These are phyloP conservation scores for Schwanniomyces polymorphus DNA, from an alignment of 805 yeast genomes.

Conservation along the genomic window DNA sequence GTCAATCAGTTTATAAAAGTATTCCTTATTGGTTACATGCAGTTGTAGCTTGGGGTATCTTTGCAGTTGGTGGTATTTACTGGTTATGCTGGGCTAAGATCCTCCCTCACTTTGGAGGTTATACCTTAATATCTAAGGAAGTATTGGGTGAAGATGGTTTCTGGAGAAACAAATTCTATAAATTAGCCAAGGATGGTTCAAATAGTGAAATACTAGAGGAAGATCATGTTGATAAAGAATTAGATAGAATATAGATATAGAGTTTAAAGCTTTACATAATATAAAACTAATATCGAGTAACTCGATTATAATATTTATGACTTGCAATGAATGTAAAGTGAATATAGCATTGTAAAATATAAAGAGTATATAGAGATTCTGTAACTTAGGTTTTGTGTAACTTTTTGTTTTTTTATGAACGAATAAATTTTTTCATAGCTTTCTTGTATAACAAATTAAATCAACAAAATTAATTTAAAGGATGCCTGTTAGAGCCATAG, in stretches of 20 bases:
- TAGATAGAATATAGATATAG: not conserved
- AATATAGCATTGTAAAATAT: not conserved
- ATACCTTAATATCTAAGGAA: slow-evolving; percentile 52
- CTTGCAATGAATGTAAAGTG: not conserved
- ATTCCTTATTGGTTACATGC: slow-evolving; percentile 80
- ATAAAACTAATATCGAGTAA: no score
- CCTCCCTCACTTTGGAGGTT: slow-evolving; percentile 56
- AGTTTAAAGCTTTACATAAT: not conserved
- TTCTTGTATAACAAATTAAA: not conserved
- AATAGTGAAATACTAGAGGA: not conserved
- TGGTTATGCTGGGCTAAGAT: slow-evolving; percentile 65
- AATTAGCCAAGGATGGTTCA: slow-evolving; percentile 19
- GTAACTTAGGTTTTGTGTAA: not conserved
- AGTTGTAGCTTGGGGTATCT: slow-evolving; percentile 79
- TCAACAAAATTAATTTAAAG: not conserved
- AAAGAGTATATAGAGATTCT: no score
- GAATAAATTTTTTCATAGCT: not conserved
- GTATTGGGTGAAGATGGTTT: slow-evolving; percentile 66
- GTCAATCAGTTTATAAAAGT: slow-evolving; percentile 64
- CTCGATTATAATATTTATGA: not conserved
- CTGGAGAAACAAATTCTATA: slow-evolving; percentile 63
- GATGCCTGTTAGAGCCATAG: slow-evolving; percentile 62
- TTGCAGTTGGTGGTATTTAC: slow-evolving; percentile 62
- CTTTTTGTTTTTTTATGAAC: not conserved
- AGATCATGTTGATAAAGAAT: not conserved